Conservation (phyloP, 192 early-diverging fungal species). For the Coemansia sp. region DNA sequence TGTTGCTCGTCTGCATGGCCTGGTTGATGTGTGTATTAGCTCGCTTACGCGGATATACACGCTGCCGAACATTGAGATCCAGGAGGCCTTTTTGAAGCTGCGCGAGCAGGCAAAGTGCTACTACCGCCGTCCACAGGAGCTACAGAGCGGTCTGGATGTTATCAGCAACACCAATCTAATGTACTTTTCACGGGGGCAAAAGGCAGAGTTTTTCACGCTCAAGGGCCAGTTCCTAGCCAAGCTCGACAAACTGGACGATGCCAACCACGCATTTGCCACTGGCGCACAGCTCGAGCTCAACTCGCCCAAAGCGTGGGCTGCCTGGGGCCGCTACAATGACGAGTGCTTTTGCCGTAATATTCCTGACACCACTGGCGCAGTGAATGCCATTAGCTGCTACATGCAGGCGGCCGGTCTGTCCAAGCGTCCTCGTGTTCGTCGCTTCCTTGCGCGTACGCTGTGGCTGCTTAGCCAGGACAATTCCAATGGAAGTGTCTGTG, state of each 20-base stretch:
- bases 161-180: slow-evolving; percentile 99
- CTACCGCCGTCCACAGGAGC: slow-evolving; percentile 83
- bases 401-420: slow-evolving; percentile 89
- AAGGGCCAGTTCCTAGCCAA: slow-evolving; percentile 95
- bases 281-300: slow-evolving; percentile 86
- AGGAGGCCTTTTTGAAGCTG: slow-evolving; percentile 96
- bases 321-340: slow-evolving; percentile 95
- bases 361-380: slow-evolving; percentile 75
- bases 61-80: slow-evolving; percentile 99
- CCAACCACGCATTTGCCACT: slow-evolving; percentile 84
- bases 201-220: slow-evolving; percentile 96
- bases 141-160: slow-evolving; percentile 90
- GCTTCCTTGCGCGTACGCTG: slow-evolving; percentile 87
- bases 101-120: slow-evolving; percentile 98
- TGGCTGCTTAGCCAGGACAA: slow-evolving; percentile 94
- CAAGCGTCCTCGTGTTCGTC: slow-evolving; percentile 82
- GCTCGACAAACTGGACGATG: slow-evolving; percentile 80
- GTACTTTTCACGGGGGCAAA: slow-evolving; percentile 89
- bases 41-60: slow-evolving; percentile 96
- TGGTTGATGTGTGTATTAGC: slow-evolving; percentile 90
- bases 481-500: slow-evolving; percentile 67
- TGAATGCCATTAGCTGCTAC: slow-evolving; percentile 92
- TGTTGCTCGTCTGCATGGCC: slow-evolving; percentile 91
- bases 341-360: slow-evolving; percentile 82
- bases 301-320: slow-evolving; percentile 94